Evolutionary conservation across 805 yeast genomes (phyloP).

Genomic region (Ogataea nakhonphanomensis): DNA sequence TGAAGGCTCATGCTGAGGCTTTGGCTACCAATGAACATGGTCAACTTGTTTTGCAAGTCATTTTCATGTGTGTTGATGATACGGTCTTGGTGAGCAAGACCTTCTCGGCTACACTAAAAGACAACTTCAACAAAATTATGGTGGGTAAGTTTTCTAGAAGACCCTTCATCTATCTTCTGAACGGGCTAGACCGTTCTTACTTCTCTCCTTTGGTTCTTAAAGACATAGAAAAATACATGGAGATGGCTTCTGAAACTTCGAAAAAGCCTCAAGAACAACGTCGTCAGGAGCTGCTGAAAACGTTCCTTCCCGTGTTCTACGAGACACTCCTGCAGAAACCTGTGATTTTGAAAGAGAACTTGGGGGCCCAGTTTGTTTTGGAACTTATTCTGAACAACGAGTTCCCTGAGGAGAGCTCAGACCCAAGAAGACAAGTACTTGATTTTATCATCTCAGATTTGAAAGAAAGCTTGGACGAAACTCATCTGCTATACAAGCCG

Average conservation of each 20-base stretch:
- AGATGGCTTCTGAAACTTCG: conserved; percentile 63
- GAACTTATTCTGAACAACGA: conserved; percentile 62
- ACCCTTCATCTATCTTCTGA: conserved; percentile 77
- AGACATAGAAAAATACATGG: conserved; percentile 58
- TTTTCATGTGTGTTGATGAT: conserved; percentile 89
- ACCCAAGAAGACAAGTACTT: conserved; percentile 38
- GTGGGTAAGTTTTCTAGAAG: conserved; percentile 79
- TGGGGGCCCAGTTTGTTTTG: conserved; percentile 79
- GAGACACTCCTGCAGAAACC: conserved; percentile 49
- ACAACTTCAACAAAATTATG: conserved; percentile 50
- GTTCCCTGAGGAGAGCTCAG: conserved; percentile 31
- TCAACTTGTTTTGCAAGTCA: conserved; percentile 69
- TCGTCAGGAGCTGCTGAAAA: conserved; percentile 62
- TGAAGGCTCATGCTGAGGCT: conserved; percentile 73
- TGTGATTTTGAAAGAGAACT: conserved; percentile 57
- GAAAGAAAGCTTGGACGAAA: conserved; percentile 67
- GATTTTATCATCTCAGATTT: conserved; percentile 54
- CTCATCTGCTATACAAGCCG: conserved; percentile 67
- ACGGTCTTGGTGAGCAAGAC: conserved; percentile 79
- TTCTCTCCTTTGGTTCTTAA: conserved; percentile 68
- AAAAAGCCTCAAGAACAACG: conserved; percentile 82
- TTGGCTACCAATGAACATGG: conserved; percentile 85
- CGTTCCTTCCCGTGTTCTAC: conserved; percentile 65
- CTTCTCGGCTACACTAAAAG: conserved; percentile 57
- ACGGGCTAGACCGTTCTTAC: conserved; percentile 76